phyloP scores from a whole-genome alignment of 768 basidiomycete species.

The Hydnum rufescens region DNA sequence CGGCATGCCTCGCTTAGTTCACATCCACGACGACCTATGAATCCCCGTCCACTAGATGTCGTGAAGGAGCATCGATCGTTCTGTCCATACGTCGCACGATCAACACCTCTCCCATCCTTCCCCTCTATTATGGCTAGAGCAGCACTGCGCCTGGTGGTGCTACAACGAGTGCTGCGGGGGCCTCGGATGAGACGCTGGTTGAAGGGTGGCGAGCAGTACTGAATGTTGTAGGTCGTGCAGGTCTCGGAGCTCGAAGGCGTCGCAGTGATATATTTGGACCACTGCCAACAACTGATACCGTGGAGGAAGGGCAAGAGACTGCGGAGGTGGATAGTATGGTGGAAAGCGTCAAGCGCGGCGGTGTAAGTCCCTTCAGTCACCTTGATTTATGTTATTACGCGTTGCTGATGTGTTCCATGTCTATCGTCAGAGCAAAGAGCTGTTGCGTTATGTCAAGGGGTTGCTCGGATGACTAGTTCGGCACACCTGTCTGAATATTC shows the following conservation, averaged over 20 bases:
- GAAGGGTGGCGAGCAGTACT: slow-evolving; percentile 77
- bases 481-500: no score
- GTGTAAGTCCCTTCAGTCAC: slow-evolving; percentile 24
- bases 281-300: slow-evolving; percentile 8
- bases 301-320: slow-evolving; percentile 18
- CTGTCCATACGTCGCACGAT: slow-evolving; percentile 46
- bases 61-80: slow-evolving; percentile 69
- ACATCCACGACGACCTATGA: slow-evolving; percentile 12
- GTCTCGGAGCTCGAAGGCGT: slow-evolving; percentile 37
- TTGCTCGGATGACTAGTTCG: slow-evolving; percentile 5
- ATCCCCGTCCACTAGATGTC: slow-evolving; percentile 41
- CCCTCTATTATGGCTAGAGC: not conserved
- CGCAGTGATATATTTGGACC: slow-evolving; percentile 6
- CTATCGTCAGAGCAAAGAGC: slow-evolving; percentile 50
- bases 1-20: not conserved
- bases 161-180: slow-evolving; percentile 1
- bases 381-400: not conserved
- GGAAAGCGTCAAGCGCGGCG: slow-evolving; percentile 43
- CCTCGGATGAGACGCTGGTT: slow-evolving; percentile 16
- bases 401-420: not conserved
- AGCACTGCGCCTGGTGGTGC: not conserved
- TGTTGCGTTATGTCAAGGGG: slow-evolving; percentile 47
- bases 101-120: slow-evolving; percentile 12
- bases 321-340: slow-evolving; percentile 43
- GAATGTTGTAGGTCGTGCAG: slow-evolving; percentile 43